These are phyloP conservation scores for Choiromyces venosus DNA, from an alignment of 495 filamentous ascomycete species.

Conservation along the genomic window DNA sequence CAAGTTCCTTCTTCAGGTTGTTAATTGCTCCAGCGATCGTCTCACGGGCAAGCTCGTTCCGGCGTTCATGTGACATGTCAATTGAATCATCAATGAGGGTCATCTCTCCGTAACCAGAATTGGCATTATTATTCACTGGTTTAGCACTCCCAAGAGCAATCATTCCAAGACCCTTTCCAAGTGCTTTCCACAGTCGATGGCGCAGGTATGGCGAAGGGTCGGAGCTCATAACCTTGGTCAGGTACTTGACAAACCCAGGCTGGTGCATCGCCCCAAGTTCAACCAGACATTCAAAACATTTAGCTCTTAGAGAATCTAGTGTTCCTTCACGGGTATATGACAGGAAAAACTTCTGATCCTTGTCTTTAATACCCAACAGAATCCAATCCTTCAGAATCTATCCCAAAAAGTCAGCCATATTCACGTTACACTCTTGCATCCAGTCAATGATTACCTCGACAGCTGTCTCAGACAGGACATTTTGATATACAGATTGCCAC, in stretches of 20 bases:
- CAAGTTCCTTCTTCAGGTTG: conserved; percentile 67
- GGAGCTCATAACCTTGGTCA: conserved; percentile 64
- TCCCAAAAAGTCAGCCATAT: conserved; percentile 5
- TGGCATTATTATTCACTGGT: conserved; percentile 34
- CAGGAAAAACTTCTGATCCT: conserved; percentile 55
- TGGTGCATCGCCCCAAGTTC: conserved; percentile 67
- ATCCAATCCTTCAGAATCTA: conserved; percentile 37
- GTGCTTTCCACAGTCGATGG: conserved; percentile 58
- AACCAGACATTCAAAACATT: conserved; percentile 74
- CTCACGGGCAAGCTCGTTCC: conserved; percentile 64
- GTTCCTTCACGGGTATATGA: conserved; percentile 75
- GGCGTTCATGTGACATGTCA: conserved; percentile 57
- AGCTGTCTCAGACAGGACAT: conserved; percentile 77
- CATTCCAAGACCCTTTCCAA: conserved; percentile 67
- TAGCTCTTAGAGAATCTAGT: conserved; percentile 70
- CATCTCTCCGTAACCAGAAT: conserved; percentile 54
- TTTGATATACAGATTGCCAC: conserved; percentile 86
- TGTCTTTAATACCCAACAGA: conserved; percentile 36
- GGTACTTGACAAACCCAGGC: conserved; percentile 58
- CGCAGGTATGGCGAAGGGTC: conserved; percentile 81
- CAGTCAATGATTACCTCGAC: conserved; percentile 44
- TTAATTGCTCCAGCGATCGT: conserved; percentile 69
- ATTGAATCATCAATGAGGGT: conserved; percentile 72
- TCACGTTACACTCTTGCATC: not conserved
- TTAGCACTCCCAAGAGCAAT: conserved; percentile 68